Base-by-base conservation (phyloP, 1,284 basidiomycete genomes). In the Moniliophthora roreri region DNA sequence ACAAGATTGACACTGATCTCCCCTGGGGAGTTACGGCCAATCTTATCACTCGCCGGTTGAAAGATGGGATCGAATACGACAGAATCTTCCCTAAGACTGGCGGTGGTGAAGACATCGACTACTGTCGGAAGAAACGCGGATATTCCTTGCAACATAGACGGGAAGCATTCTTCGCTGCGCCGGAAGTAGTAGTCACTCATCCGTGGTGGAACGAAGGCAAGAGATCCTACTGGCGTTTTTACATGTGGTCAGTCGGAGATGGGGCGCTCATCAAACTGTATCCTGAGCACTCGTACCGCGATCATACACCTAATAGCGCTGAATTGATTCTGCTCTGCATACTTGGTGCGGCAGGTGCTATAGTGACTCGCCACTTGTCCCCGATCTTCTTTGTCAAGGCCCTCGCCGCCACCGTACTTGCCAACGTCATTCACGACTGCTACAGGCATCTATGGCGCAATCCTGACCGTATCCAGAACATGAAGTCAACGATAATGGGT, bases 1-100 rank as follows among this genome's bases (percentile, higher is more conserved):
- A 63, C 9, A 81, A 82, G 62, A 72, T 80, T 51, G 50, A 65
- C 0, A 56, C 66, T 15, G 72, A 80, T 56, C 60, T 85, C 39
- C 82, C 83, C 0, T 85, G 84, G 84, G 82, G 84, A 6, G 80
- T 84, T 4, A 83, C 83, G 0, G 82, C 82, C 1, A 83, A 81
- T 59, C 70, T 85, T 11, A 75, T 83, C 26, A 70, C 71, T 1
- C 74, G 79, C 2, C 75, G 79, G 15, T 62, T 72, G 36, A 58
- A 69, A 2, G 81, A 83, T 52, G 72, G 67, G 0, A 70, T 84
- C 18, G 58, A 60, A 37, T 85, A 72, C 62, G 69, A 77, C 58
- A 62, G 71, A 3, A 61, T 59, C 6, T 85, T 81, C 57, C 84
- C 84, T 1, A 84, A 82, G 67, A 85, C 81, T 1, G 81, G 82